Evolutionary conservation across 1,284 basidiomycete species (phyloP).

Genomic region (Tremellales sp.): DNA sequence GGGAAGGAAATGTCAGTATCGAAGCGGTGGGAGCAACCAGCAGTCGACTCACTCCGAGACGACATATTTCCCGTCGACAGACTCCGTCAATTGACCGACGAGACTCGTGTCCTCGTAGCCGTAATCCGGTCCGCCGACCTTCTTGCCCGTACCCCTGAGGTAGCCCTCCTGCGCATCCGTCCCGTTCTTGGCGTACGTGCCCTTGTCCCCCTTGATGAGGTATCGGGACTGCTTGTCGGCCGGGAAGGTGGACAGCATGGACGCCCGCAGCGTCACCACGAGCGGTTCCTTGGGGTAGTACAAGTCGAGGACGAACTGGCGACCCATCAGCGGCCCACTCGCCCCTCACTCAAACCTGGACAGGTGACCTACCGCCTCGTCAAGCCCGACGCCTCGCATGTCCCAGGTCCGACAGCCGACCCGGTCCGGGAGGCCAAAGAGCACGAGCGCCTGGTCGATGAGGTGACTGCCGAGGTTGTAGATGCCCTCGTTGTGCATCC

Average conservation of each 20-base stretch:
- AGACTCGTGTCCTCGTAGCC: conserved; percentile 17
- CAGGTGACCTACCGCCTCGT: conserved; percentile 36
- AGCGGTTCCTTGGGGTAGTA: conserved; percentile 62
- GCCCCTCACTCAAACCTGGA: no score
- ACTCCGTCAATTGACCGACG: no score
- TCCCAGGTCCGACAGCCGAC: conserved; percentile 50
- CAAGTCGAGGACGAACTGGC: conserved; percentile 60
- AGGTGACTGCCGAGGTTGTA: conserved; percentile 53
- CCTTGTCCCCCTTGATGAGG: conserved; percentile 58
- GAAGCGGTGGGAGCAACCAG: no score
- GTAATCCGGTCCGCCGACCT: conserved; percentile 12
- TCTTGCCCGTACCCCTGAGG: conserved; percentile 25
- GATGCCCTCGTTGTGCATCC: conserved; percentile 46
- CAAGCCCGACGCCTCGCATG: conserved; percentile 39
- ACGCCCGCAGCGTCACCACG: conserved; percentile 64
- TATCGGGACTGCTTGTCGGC: conserved; percentile 63
- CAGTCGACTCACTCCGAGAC: conserved; percentile 5
- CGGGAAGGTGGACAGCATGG: conserved; percentile 61
- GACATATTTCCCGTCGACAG: conserved; percentile 6
- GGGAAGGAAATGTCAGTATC: no score
- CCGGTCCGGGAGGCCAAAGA: conserved; percentile 70
- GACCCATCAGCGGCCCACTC: no score
- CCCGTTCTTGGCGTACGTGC: conserved; percentile 69
- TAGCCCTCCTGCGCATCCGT: conserved; percentile 72
- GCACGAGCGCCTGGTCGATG: conserved; percentile 70